phyloP scores from a whole-genome alignment of 2,329 filamentous ascomycete species.

The Cladosporium sp. region DNA sequence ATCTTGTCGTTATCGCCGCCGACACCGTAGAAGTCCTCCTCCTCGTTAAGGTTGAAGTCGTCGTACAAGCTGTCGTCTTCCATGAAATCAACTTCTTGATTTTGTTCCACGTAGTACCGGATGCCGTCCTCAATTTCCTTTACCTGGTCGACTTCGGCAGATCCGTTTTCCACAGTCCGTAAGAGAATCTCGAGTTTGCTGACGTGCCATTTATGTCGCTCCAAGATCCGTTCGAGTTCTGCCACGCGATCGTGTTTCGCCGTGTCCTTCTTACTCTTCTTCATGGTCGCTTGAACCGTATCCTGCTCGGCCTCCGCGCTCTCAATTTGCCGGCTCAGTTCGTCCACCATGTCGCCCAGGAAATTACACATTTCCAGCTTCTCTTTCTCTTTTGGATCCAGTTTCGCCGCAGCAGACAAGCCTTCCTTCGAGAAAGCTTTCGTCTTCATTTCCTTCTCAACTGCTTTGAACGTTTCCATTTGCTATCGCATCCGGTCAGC shows the following conservation, averaged over 20 bases:
- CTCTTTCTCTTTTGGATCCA: conserved; percentile 97
- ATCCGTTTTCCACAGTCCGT: conserved; percentile 86
- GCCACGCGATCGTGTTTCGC: conserved; percentile 82
- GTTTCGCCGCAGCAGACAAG: conserved; percentile 80
- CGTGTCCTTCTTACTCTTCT: conserved; percentile 87
- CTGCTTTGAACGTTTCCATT: conserved; percentile 99
- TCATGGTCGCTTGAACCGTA: conserved; percentile 78
- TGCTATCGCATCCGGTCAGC: conserved; percentile 51
- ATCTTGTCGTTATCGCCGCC: conserved; percentile 73
- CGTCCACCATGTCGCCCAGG: conserved; percentile 79
- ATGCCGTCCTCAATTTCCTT: conserved; percentile 87
- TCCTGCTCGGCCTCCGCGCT: conserved; percentile 86
- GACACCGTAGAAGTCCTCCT: conserved; percentile 84
- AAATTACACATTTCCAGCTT: conserved; percentile 87
- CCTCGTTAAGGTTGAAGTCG: conserved; percentile 85
- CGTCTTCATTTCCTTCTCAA: conserved; percentile 99
- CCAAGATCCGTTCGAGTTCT: conserved; percentile 76
- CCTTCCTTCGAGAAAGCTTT: conserved; percentile 99
- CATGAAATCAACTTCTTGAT: conserved; percentile 81
- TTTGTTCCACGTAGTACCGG: conserved; percentile 89
- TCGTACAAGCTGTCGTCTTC: conserved; percentile 96
- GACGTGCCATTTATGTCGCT: conserved; percentile 96
- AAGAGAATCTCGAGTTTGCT: conserved; percentile 86
- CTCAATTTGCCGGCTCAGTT: conserved; percentile 91
- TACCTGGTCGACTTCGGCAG: conserved; percentile 81